Evolutionary conservation across 331 rosid species (phyloP).

Genomic region (Quercus lobata): DNA sequence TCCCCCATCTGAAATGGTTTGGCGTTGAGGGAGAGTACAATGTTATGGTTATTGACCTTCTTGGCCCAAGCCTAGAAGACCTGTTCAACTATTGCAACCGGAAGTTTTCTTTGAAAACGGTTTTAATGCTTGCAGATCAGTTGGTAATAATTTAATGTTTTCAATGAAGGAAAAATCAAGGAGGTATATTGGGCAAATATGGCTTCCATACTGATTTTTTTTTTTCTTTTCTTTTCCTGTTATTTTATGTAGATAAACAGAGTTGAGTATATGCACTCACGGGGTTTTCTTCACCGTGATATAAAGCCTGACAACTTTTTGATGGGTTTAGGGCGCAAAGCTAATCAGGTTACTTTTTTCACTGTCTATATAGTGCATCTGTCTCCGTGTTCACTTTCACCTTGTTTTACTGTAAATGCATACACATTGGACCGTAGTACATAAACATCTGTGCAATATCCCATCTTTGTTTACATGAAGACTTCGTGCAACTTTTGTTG

Average conservation of each 20-base stretch:
- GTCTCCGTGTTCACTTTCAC: constrained; percentile 4
- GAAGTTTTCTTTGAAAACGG: constrained; percentile 86
- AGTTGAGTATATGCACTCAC: constrained; percentile 98
- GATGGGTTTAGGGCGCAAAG: constrained; percentile 98
- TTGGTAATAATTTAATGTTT: constrained; percentile 54
- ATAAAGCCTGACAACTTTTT: constrained; percentile 99
- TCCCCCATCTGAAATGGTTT: constrained; percentile 97
- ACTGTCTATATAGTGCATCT: background rate
- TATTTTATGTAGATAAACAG: constrained; percentile 67
- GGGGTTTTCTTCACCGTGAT: constrained; percentile 98
- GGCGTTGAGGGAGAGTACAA: constrained; percentile 98
- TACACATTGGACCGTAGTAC: background rate
- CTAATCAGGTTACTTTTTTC: constrained; percentile 73
- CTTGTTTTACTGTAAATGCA: background rate
- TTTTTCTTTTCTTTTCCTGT: background rate
- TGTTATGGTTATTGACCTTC: constrained; percentile 97
- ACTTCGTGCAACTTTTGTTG: background rate
- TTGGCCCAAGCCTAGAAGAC: constrained; percentile 98
- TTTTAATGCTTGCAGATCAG: constrained; percentile 99
- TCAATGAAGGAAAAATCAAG: background rate
- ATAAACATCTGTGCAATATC: background rate
- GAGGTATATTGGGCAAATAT: background rate
- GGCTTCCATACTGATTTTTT: constrained; percentile 26
- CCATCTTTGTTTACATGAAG: background rate
- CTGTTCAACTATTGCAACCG: constrained; percentile 90